A percentile compares a stretch with the other conserved stretches of the same genome.
phyloP scores from a whole-genome alignment of 2,329 filamentous ascomycete species.

The Sphaerulina musiva region DNA sequence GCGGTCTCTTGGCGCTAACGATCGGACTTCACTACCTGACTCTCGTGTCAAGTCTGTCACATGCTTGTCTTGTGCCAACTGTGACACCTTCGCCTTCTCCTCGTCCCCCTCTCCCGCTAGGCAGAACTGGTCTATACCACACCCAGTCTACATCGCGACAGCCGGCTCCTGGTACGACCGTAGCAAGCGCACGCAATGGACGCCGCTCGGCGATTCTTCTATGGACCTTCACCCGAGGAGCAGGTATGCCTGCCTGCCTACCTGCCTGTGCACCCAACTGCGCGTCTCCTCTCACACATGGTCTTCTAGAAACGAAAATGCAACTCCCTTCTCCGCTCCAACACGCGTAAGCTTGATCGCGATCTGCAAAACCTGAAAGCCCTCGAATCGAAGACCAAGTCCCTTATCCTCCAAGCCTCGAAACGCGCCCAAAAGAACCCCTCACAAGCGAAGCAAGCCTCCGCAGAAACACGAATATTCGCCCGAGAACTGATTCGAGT shows the following conservation, averaged over 20 bases:
- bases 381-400: slow-evolving; percentile 77
- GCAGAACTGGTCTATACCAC: background rate
- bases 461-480: slow-evolving; percentile 77
- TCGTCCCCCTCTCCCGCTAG: background rate
- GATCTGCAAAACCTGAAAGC: slow-evolving; percentile 74
- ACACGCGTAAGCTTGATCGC: slow-evolving; percentile 89
- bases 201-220: slow-evolving; percentile 76
- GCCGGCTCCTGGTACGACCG: background rate
- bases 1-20: background rate
- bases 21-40: background rate
- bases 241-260: slow-evolving; percentile 56
- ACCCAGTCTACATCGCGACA: background rate
- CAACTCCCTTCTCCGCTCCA: slow-evolving; percentile 79
- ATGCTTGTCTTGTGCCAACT: background rate
- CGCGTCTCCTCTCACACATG: background rate
- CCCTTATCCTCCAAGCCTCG: slow-evolving; percentile 75
- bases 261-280: slow-evolving; percentile 1
- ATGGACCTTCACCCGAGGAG: slow-evolving; percentile 83
- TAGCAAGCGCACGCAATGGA: slow-evolving; percentile 56
- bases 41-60: background rate
- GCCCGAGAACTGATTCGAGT: slow-evolving; percentile 79
- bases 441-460: slow-evolving; percentile 68
- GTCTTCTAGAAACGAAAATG: slow-evolving; percentile 78
- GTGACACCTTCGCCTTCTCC: background rate
- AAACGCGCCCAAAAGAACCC: slow-evolving; percentile 75